These are phyloP conservation scores for Colletotrichum neosansevieriae DNA, from an alignment of 2,329 filamentous ascomycete genomes.

Conservation along the genomic window DNA sequence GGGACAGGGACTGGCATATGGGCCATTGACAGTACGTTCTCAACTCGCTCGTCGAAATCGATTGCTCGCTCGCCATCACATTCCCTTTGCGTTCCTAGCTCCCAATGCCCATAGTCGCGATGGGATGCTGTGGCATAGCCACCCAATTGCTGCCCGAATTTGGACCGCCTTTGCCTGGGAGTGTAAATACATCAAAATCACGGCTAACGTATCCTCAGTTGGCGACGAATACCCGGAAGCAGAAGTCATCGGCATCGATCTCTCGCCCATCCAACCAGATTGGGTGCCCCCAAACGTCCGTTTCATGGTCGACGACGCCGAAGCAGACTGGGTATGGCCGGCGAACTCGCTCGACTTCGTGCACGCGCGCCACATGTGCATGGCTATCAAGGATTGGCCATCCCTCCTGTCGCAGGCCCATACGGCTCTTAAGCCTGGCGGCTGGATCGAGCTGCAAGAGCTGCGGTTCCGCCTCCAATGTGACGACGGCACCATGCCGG, in stretches of 20 bases:
- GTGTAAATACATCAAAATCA: not conserved
- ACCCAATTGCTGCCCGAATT: not conserved
- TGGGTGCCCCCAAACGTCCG: constrained; percentile 56
- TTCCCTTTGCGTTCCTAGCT: not conserved
- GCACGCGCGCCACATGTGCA: constrained; percentile 55
- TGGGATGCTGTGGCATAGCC: constrained; percentile 2
- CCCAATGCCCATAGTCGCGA: not conserved
- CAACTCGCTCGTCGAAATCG: no score
- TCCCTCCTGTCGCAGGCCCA: constrained; percentile 48
- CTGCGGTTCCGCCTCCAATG: constrained; percentile 54
- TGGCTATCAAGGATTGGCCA: constrained; percentile 49
- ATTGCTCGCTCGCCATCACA: no score
- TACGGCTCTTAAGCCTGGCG: constrained; percentile 55
- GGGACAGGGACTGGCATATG: constrained; percentile 59
- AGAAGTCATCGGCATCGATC: constrained; percentile 54
- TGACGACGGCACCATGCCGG: constrained; percentile 53
- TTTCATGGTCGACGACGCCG: constrained; percentile 52
- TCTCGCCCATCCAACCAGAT: constrained; percentile 54
- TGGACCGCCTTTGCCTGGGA: not conserved
- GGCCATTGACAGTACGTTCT: constrained; percentile 54
- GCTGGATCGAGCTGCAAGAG: constrained; percentile 61
- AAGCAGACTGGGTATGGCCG: constrained; percentile 47
- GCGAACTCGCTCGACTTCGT: constrained; percentile 45
- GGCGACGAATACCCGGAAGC: constrained; percentile 53
- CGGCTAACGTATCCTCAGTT: constrained; percentile 41